phyloP scores from a whole-genome alignment of 225 moss, liverwort and hornwort species.

The Rhytidiadelphus loreus region DNA sequence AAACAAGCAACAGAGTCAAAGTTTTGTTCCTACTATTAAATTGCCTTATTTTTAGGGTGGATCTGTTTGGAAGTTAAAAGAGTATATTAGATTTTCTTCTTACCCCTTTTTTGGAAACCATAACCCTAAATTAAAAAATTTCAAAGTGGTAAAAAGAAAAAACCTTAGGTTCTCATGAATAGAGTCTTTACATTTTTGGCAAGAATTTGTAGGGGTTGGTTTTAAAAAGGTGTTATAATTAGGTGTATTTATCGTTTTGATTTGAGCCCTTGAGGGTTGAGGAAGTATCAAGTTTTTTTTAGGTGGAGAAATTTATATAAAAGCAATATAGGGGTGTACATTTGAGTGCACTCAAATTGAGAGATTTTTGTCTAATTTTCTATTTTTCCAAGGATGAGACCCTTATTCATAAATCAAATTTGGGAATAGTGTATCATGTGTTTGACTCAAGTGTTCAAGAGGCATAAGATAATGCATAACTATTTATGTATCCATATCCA shows the following conservation, averaged over 20 bases:
- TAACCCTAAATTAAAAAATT: background rate
- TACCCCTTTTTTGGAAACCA: rapidly evolving
- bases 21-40: background rate
- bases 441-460: background rate
- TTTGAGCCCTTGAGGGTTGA: background rate
- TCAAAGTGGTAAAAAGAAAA: background rate
- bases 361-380: background rate
- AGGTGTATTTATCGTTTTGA: background rate
- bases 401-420: no score
- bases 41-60: background rate
- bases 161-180: no score
- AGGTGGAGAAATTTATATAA: background rate
- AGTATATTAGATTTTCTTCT: background rate
- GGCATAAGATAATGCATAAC: background rate
- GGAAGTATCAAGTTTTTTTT: background rate
- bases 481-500: background rate
- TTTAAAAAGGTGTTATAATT: background rate
- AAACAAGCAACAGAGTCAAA: background rate
- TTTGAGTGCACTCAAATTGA: background rate
- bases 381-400: background rate
- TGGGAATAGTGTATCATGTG: background rate
- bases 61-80: no score
- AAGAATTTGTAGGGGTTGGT: background rate
- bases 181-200: background rate
- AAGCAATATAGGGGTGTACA: background rate